phyloP scores from a whole-genome alignment of 441 rosid genomes.

The Croton laevigatus region DNA sequence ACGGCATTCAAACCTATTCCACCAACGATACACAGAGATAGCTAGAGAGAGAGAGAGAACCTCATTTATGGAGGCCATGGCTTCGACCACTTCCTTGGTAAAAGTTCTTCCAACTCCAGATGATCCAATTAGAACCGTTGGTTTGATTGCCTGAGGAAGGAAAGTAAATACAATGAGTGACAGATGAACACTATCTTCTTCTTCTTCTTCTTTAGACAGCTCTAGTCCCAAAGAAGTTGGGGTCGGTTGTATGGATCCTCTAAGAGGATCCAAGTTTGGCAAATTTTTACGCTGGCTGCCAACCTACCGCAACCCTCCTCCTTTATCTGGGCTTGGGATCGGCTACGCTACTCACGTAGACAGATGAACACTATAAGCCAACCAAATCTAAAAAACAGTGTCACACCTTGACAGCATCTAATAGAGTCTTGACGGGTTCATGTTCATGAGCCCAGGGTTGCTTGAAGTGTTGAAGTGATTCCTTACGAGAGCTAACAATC shows the following conservation, averaged over 20 bases:
- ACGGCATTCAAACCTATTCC: background rate
- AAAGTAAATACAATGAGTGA: constrained; percentile 5
- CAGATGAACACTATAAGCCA: background rate
- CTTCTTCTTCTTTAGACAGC: too few species aligned
- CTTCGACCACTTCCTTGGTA: constrained; percentile 75
- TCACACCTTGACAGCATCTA: constrained; percentile 67
- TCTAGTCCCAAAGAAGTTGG: too few species aligned
- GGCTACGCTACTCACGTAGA: too few species aligned
- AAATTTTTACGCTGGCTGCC: too few species aligned
- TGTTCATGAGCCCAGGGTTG: constrained; percentile 89
- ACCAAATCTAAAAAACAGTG: background rate
- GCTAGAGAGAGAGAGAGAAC: constrained; percentile 34
- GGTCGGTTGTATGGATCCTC: too few species aligned
- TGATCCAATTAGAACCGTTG: constrained; percentile 81
- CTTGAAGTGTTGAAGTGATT: constrained; percentile 84
- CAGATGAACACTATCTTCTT: too few species aligned
- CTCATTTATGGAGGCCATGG: constrained; percentile 74
- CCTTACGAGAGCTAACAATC: constrained; percentile 70
- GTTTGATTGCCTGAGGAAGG: constrained; percentile 72
- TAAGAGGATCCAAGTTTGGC: too few species aligned
- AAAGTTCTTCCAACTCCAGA: constrained; percentile 86
- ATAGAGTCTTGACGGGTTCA: constrained; percentile 53
- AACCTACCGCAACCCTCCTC: too few species aligned
- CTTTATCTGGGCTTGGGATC: too few species aligned
- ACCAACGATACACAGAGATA: background rate